These are phyloP conservation scores for Diaporthe australafricana DNA, from an alignment of 2,329 filamentous ascomycete species.

Conservation along the genomic window DNA sequence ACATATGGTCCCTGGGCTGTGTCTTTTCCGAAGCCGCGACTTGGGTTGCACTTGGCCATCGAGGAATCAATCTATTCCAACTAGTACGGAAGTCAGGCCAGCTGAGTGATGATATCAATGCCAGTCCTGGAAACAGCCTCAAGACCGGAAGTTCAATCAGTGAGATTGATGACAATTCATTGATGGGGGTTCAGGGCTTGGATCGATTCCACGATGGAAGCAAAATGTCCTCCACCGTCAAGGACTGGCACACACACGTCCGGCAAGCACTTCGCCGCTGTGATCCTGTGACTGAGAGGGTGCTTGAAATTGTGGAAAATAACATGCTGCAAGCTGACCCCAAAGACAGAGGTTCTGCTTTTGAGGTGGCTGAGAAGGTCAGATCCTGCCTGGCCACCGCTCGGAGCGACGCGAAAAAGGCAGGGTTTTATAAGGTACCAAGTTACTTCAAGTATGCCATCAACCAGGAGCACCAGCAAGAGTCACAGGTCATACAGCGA, in stretches of 20 bases:
- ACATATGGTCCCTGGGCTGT: not conserved
- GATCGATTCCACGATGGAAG: not conserved
- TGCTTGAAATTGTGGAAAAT: not conserved
- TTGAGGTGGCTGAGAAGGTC: not conserved
- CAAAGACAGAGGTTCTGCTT: not conserved
- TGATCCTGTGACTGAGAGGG: not conserved
- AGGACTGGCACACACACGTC: not conserved
- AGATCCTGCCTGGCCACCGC: not conserved
- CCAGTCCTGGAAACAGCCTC: not conserved
- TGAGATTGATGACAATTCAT: not conserved
- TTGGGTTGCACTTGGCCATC: not conserved
- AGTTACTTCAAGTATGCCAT: not conserved
- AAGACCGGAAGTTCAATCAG: not conserved
- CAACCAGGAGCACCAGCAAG: not conserved
- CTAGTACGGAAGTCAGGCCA: not conserved
- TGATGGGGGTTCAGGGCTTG: not conserved
- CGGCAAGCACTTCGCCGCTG: not conserved
- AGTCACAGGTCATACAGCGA: not conserved
- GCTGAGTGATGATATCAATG: not conserved
- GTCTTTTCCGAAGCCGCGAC: not conserved
- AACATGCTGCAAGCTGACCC: not conserved
- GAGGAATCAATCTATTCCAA: not conserved
- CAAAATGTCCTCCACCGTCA: not conserved
- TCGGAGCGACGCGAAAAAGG: not conserved
- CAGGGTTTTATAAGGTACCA: not conserved